These are phyloP conservation scores for Globisporangium recalcitrans DNA, from an alignment of 352 stramenopile genomes.

Conservation along the genomic window DNA sequence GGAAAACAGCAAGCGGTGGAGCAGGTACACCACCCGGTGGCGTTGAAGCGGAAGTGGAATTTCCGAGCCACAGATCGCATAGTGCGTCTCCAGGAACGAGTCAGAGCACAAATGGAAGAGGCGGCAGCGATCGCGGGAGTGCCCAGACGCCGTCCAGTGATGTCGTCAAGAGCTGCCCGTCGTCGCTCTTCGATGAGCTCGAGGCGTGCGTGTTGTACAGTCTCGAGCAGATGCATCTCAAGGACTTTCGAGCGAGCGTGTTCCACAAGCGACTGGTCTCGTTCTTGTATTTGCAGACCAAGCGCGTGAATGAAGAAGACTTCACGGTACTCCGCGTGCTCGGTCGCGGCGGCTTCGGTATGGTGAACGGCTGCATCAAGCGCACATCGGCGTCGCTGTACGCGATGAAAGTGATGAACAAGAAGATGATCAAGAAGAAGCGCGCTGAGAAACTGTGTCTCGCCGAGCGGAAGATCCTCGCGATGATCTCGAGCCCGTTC, in stretches of 20 bases:
- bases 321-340: constrained; percentile 95
- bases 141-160: neutral
- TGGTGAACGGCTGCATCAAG: constrained; percentile 97
- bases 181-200: constrained; percentile 67
- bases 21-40: neutral
- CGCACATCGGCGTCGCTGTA: constrained; percentile 81
- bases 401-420: constrained; percentile 87
- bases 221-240: constrained; percentile 57
- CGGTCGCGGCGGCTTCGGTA: constrained; percentile 94
- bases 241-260: constrained; percentile 73
- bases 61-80: neutral
- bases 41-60: neutral
- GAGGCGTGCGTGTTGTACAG: constrained; percentile 68
- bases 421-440: constrained; percentile 90
- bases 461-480: constrained; percentile 71
- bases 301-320: constrained; percentile 90
- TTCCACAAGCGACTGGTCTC: constrained; percentile 81
- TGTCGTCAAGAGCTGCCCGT: constrained; percentile 11
- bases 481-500: constrained; percentile 84
- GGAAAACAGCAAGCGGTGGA: neutral
- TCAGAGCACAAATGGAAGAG: constrained; percentile 4
- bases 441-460: constrained; percentile 81
- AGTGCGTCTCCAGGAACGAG: neutral
- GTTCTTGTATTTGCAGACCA: constrained; percentile 91
- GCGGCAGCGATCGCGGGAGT: constrained; percentile 15